Percentiles rank a stretch among this genome's conserved stretches.
Conservation (phyloP, 495 filamentous ascomycete genomes). For the Talaromyces borbonicus region DNA sequence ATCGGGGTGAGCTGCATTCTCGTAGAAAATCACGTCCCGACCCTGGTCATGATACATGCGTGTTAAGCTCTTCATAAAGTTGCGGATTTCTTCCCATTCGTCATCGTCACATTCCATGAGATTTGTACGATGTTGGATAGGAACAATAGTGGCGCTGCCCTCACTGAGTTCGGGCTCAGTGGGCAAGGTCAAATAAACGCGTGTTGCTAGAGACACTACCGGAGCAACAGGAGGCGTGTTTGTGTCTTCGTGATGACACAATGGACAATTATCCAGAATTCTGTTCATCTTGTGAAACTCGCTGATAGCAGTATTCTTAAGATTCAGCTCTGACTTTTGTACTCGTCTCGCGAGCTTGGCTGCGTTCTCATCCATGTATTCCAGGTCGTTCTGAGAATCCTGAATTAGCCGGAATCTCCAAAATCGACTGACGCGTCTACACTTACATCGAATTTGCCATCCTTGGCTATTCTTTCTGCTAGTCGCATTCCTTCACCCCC, state of each 20-base stretch:
- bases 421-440: not conserved
- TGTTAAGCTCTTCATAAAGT: constrained; percentile 96
- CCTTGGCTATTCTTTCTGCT: constrained; percentile 86
- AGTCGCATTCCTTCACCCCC: constrained; percentile 76
- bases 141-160: constrained; percentile 78
- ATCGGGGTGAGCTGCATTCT: constrained; percentile 79
- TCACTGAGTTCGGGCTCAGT: constrained; percentile 80
- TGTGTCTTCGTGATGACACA: constrained; percentile 89
- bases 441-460: constrained; percentile 72
- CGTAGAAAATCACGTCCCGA: constrained; percentile 90
- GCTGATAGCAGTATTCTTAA: constrained; percentile 77
- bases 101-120: constrained; percentile 96
- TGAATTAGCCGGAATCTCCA: constrained; percentile 19
- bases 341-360: constrained; percentile 81
- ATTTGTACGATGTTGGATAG: constrained; percentile 80
- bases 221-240: constrained; percentile 77
- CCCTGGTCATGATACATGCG: constrained; percentile 88
- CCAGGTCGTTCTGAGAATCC: constrained; percentile 59
- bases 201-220: constrained; percentile 77
- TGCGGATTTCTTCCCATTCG: constrained; percentile 97
- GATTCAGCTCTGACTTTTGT: constrained; percentile 76
- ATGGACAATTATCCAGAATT: constrained; percentile 78
- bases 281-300: constrained; percentile 87
- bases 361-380: constrained; percentile 97
- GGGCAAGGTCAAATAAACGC: constrained; percentile 80